phyloP scores from a whole-genome alignment of 768 basidiomycete genomes.

The Mycena capillaripes region DNA sequence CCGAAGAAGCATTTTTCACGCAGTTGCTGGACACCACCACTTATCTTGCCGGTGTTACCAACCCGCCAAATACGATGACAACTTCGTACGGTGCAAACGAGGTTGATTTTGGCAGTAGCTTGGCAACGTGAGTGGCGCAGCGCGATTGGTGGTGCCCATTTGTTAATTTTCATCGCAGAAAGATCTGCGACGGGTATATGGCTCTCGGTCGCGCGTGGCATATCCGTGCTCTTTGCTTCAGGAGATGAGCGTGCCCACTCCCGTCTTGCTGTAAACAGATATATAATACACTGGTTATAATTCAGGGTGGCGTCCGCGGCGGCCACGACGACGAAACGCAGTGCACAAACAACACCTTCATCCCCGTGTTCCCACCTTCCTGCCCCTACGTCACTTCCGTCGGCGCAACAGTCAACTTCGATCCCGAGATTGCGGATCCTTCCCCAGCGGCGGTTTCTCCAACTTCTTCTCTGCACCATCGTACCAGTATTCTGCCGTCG shows the following conservation, averaged over 20 bases:
- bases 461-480: conserved; percentile 51
- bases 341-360: conserved; percentile 42
- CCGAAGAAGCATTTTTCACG: not conserved
- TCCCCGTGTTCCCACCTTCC: conserved; percentile 39
- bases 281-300: not conserved
- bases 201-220: not conserved
- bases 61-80: conserved; percentile 17
- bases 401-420: conserved; percentile 14
- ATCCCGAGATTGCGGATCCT: conserved; percentile 13
- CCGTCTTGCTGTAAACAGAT: not conserved
- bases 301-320: conserved; percentile 22
- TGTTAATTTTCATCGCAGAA: conserved; percentile 33
- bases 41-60: not conserved
- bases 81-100: conserved; percentile 23
- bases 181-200: conserved; percentile 22
- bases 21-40: conserved; percentile 11
- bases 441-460: conserved; percentile 55
- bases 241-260: conserved; percentile 1
- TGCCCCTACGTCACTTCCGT: conserved; percentile 30
- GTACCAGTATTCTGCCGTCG: conserved; percentile 48
- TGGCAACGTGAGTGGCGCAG: conserved; percentile 12
- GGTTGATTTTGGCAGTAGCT: not conserved
- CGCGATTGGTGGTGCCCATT: not conserved
- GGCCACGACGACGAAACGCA: conserved; percentile 20
- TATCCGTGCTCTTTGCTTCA: too few relatives aligned